Percentiles rank a stretch among this genome's conserved stretches.
Conservation (phyloP, 169 alveolate species). For the Plasmodium relictum region DNA sequence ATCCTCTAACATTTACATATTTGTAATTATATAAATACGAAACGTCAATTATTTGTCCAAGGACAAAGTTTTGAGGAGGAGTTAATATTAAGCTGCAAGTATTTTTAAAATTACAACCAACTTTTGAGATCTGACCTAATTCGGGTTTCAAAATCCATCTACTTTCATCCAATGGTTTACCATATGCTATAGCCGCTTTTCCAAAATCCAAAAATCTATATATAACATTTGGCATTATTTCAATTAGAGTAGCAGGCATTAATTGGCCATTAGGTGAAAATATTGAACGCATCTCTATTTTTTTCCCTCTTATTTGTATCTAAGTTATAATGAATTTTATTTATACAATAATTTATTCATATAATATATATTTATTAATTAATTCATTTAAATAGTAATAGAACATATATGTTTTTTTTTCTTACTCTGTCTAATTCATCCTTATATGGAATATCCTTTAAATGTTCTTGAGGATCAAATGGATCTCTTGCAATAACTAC, state of each 20-base stretch:
- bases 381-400: neutral
- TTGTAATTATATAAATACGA: constrained; percentile 88
- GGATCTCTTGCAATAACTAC: constrained; percentile 63
- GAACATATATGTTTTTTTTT: neutral
- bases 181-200: constrained; percentile 78
- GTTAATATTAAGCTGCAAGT: constrained; percentile 84
- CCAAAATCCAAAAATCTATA: constrained; percentile 74
- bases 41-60: constrained; percentile 91
- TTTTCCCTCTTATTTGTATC: constrained; percentile 75
- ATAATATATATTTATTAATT: neutral
- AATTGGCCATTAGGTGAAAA: constrained; percentile 66
- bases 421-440: constrained; percentile 72
- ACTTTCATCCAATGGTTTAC: constrained; percentile 85
- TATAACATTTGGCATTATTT: constrained; percentile 75
- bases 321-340: neutral
- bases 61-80: constrained; percentile 89
- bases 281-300: constrained; percentile 67
- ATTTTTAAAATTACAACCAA: constrained; percentile 80
- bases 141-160: constrained; percentile 85
- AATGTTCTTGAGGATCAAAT: constrained; percentile 63
- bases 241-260: constrained; percentile 75
- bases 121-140: constrained; percentile 82
- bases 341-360: neutral
- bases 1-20: constrained; percentile 92
- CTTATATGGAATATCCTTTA: constrained; percentile 74